These are phyloP conservation scores for Lactarius evosmus DNA, from an alignment of 768 basidiomycete species.

Conservation along the genomic window DNA sequence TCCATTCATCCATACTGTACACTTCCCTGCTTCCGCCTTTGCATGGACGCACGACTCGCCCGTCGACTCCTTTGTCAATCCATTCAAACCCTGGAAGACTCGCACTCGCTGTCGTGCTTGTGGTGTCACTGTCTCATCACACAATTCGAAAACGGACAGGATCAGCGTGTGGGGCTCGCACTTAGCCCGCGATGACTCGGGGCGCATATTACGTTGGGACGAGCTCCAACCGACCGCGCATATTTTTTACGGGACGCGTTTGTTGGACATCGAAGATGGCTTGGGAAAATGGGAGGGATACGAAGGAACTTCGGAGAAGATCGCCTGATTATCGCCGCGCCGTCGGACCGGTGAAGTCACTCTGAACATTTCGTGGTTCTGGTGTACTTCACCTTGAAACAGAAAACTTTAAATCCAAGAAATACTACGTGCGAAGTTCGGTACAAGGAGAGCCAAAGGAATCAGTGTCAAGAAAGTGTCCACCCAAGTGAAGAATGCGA, in stretches of 20 bases:
- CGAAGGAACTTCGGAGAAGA: conserved; percentile 43
- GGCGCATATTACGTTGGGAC: conserved; percentile 52
- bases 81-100: conserved; percentile 54
- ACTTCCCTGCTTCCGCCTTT: conserved; percentile 51
- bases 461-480: neutral
- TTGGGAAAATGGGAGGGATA: conserved; percentile 70
- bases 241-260: conserved; percentile 62
- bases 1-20: conserved; percentile 61
- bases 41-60: conserved; percentile 49
- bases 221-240: conserved; percentile 58
- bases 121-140: conserved; percentile 51
- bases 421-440: neutral
- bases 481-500: neutral
- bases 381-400: no score
- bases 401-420: neutral
- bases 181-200: conserved; percentile 51
- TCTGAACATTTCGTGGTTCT: neutral
- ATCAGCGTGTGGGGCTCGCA: conserved; percentile 60
- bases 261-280: conserved; percentile 54
- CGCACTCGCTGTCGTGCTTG: conserved; percentile 63
- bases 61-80: conserved; percentile 49
- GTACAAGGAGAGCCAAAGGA: neutral
- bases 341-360: neutral
- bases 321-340: conserved; percentile 27
- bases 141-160: conserved; percentile 46